Base-by-base conservation (phyloP, 129 eudicot genomes). In the Silybum marianum region DNA sequence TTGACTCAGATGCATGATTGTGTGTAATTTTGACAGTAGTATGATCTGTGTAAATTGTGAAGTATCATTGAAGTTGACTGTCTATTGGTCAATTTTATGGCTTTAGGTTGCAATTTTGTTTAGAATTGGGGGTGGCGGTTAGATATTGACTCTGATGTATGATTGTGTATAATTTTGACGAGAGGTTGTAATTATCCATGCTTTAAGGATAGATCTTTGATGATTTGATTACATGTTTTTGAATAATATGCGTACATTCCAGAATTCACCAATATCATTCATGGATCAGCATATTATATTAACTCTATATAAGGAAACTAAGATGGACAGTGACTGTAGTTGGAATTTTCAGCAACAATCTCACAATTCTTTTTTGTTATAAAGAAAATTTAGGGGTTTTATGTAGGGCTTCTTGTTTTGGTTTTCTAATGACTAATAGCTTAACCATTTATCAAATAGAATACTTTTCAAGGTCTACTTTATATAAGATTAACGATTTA, bases 191-290 rank as follows among this genome's bases (percentile, higher is more conserved):
- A 36, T 81, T 42, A 6, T 23, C 7, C 11, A 13, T 51, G 75
- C 19, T 26, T 24, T 12, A 26, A 60, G 23, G 82, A 19, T 83
- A 54, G 86, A 83, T 78, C 75, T 78, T n/a, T 72, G 62, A 42
- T 83, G 54, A 70, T 69, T 28, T 70, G 10, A 48, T 19, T n/a
- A 23, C 30, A 38, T 12, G 0, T 65, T 4, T 39, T 4, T 65
- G 38, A 77, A 76, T 78, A 40, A 67, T 23, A 40, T 66, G 66
- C 1, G 16, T 78, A 48, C 28, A 9, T 75, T 22, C 78, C 63
- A 39, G 10, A 22, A 24, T 67, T 67, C 74, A 67, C 14, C 28
- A 14, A 40, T 66, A 77, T 66, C 25, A 7, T 38, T n/a, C 63
- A 13, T 66, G 24, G 21, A 32, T 69, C 23, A 48, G 25, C 25